Evolutionary conservation across 2,329 filamentous ascomycete species (phyloP).

Genomic region (Pseudogymnoascus sp.): DNA sequence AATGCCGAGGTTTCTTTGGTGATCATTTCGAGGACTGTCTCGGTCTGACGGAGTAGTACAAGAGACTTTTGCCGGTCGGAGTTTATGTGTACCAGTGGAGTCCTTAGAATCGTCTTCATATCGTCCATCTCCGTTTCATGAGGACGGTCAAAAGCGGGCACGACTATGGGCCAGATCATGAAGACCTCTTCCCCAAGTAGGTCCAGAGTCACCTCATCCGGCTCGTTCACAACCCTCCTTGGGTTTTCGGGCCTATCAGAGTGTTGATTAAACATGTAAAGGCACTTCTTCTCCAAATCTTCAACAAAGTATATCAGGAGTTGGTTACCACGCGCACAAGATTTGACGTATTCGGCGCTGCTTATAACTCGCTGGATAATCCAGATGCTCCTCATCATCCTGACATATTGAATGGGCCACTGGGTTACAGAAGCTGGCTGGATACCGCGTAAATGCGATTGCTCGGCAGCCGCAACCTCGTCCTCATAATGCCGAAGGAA

Average conservation of each 20-base stretch:
- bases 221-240: conserved; percentile 4
- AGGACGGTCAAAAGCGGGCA: background rate
- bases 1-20: conserved; percentile 7
- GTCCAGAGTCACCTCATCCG: background rate
- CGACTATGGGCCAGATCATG: conserved; percentile 2
- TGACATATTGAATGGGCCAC: conserved; percentile 5
- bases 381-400: conserved; percentile 9
- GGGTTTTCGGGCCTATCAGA: background rate
- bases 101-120: conserved; percentile 6
- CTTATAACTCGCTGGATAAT: conserved; percentile 6
- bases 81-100: background rate
- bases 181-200: conserved; percentile 6
- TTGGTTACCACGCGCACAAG: conserved; percentile 1
- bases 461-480: background rate
- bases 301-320: conserved; percentile 8
- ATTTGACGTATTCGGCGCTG: conserved; percentile 3
- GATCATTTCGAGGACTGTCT: conserved; percentile 8
- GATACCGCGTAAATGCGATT: background rate
- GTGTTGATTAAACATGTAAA: conserved; percentile 4
- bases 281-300: conserved; percentile 3
- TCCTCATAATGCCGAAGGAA: conserved; percentile 7
- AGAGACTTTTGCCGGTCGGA: background rate
- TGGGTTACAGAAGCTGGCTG: background rate
- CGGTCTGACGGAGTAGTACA: conserved; percentile 6
- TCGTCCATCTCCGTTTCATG: background rate